Evolutionary conservation across 306 rosid genomes (phyloP).

Genomic region (Pyrus communis): DNA sequence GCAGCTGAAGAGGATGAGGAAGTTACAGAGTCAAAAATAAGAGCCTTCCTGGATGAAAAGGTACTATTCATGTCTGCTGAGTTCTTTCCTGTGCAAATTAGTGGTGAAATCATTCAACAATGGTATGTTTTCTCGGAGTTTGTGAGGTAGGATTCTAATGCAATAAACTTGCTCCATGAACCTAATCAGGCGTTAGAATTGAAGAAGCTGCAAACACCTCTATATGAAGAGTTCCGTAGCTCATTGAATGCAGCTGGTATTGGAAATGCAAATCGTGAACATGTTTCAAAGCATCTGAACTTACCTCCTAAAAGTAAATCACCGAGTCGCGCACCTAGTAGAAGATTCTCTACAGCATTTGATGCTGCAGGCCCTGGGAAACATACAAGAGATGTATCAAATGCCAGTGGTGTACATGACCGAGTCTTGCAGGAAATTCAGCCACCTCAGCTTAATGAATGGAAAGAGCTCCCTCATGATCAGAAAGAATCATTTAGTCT

Average conservation of each 20-base stretch:
- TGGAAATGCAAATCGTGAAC: slow-evolving; percentile 33
- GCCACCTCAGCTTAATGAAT: slow-evolving; percentile 52
- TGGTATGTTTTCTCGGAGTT: background rate
- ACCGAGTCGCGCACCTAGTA: slow-evolving; percentile 41
- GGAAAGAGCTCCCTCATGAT: slow-evolving; percentile 40
- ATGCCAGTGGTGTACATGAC: slow-evolving; percentile 28
- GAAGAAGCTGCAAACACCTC: slow-evolving; percentile 81
- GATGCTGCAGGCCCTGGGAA: slow-evolving; percentile 37
- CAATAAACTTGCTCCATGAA: slow-evolving; percentile 15
- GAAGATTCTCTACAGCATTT: slow-evolving; percentile 52
- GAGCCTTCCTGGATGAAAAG: slow-evolving; percentile 83
- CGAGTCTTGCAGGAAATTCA: slow-evolving; percentile 79
- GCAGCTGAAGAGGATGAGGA: slow-evolving; percentile 80
- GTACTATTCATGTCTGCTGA: slow-evolving; percentile 21
- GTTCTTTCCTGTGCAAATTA: background rate
- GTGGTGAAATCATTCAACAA: background rate
- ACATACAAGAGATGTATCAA: slow-evolving; percentile 32
- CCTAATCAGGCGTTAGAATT: slow-evolving; percentile 63
- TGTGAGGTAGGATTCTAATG: background rate
- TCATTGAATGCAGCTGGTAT: slow-evolving; percentile 45
- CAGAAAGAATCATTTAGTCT: slow-evolving; percentile 38
- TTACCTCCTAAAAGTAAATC: slow-evolving; percentile 57
- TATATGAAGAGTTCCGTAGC: slow-evolving; percentile 69
- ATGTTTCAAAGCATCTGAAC: slow-evolving; percentile 33
- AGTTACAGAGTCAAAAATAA: slow-evolving; percentile 76